Conservation (phyloP, 345 rosid genomes). For the Syzygium oleosum region DNA sequence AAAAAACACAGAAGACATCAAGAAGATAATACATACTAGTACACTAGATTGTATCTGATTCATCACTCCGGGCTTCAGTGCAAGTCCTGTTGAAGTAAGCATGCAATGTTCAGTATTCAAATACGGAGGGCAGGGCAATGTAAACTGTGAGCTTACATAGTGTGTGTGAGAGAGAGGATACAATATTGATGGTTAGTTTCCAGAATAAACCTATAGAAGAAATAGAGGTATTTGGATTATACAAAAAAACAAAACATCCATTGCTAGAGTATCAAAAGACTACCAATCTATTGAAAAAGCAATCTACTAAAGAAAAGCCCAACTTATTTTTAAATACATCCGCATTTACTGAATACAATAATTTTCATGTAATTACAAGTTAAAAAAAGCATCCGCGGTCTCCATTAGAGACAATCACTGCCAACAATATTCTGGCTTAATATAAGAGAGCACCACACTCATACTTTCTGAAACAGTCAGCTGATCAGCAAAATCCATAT, state of each 20-base stretch:
- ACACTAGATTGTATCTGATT: conserved; percentile 54
- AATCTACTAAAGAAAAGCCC: background rate
- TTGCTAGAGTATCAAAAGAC: background rate
- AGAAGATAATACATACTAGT: conserved; percentile 31
- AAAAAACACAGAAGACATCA: background rate
- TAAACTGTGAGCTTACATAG: background rate
- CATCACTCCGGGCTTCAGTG: conserved; percentile 76
- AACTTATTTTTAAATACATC: background rate
- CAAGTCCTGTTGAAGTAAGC: conserved; percentile 44
- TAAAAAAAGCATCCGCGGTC: background rate
- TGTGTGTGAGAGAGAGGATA: background rate
- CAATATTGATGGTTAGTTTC: background rate
- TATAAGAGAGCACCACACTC: background rate
- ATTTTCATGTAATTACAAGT: background rate
- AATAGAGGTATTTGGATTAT: background rate
- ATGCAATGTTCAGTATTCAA: background rate
- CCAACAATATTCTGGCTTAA: background rate
- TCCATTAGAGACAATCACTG: background rate
- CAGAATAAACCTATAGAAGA: background rate
- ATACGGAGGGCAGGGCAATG: background rate
- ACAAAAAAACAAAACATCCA: background rate
- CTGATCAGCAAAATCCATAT: background rate
- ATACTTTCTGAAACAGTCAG: background rate
- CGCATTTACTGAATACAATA: background rate
- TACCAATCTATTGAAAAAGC: background rate